Evolutionary conservation across 23 red algal genomes (phyloP).

Genomic region (Gracilaria gracilis): DNA sequence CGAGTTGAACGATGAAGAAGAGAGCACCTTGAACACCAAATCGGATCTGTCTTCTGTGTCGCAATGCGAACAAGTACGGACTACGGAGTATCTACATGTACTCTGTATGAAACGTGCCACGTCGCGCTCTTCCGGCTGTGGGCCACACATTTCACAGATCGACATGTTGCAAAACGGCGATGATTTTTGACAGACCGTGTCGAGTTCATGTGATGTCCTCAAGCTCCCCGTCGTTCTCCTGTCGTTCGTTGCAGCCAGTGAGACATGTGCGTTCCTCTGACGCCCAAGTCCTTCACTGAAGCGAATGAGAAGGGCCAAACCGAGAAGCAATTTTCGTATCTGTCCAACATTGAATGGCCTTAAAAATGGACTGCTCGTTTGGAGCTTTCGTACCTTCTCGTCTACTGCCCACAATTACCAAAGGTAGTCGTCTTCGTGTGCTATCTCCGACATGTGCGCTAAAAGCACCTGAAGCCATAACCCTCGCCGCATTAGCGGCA

Average conservation of each 20-base stretch:
- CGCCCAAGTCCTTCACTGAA: not conserved
- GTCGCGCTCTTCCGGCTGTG: not conserved
- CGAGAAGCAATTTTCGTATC: not conserved
- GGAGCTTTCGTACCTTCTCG: not conserved
- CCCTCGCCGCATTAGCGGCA: not conserved
- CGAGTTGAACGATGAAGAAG: not conserved
- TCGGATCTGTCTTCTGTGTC: too few species aligned
- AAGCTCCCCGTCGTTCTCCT: not conserved
- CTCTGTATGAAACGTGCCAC: not conserved
- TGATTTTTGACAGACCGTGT: not conserved
- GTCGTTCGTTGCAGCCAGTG: too few species aligned
- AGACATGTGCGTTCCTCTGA: not conserved
- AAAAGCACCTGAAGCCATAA: not conserved
- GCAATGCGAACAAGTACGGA: too few species aligned
- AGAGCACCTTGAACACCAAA: too few species aligned
- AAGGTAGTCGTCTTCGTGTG: not conserved
- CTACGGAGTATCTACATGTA: too few species aligned
- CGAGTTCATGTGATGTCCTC: not conserved
- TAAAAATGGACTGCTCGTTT: not conserved
- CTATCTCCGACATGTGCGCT: conserved; percentile 6
- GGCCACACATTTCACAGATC: conserved; percentile 26
- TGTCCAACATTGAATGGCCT: not conserved
- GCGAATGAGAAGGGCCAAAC: not conserved
- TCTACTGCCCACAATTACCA: not conserved
- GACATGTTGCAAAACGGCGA: not conserved